Base-by-base conservation (phyloP, 139 green algal genomes). In the Chlorella sp. region DNA sequence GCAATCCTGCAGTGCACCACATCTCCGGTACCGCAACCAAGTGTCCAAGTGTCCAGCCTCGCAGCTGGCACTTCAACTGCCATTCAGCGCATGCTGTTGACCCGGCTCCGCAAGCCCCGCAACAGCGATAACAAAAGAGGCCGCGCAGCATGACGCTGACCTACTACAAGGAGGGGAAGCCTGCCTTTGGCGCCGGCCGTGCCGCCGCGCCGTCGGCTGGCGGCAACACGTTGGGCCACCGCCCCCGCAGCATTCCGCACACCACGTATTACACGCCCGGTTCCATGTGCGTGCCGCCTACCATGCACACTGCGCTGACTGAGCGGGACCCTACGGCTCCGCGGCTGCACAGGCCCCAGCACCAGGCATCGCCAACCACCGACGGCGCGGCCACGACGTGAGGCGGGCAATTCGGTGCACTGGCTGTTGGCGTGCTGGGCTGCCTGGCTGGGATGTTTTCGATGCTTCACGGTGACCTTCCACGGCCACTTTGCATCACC, bases 271-370 rank as follows among this genome's bases (percentile, higher is more conserved):
- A 60, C 5, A 57, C 48, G 0, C 85, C 85, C 0, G 71, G 39
- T 48, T 60, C 30, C 32, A 48, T 34, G 42, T 83, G 84, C 42
- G 48, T 89, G 71, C 85, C 85, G 69, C 85, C 85, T 0, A 22
- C 71, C 2, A 24, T 21, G n/a, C 71, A 89, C 71, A 89, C 85
- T 0, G 19, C 19, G 19, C 37, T 89, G 32, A 83, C 53, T 0
- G 34, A 69, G 71, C 71, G 85, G 34, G 85, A 69, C 1, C 85
- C 85, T 0, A 16, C 14, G 0, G 71, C 86, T 30, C 48, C 66
- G n/a, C 69, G 57, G 71, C 85, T 14, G 30, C 34, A 69, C 37
- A 53, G 18, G 75, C 75, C 26, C 34, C 82, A 28, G 69, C 66
- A 12, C 32, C 26, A 12, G 42, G 18, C 71, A 24, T 34, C 21